phyloP scores from a whole-genome alignment of 352 stramenopile species.

The Globisporangium sylvaticum region DNA sequence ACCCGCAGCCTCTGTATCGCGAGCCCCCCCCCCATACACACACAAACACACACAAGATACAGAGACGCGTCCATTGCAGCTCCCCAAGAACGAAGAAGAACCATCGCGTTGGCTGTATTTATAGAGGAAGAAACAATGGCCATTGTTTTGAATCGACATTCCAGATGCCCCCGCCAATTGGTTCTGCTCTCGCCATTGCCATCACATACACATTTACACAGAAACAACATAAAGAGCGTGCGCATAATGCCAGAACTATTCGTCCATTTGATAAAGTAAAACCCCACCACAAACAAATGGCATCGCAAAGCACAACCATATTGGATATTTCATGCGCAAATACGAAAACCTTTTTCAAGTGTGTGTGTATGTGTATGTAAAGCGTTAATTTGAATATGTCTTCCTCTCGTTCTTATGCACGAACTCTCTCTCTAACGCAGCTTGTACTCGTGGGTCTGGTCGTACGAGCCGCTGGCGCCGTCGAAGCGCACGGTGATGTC shows the following conservation, averaged over 20 bases:
- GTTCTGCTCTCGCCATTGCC: neutral
- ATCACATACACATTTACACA: neutral
- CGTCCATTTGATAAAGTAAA: neutral
- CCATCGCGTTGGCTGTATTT: conserved; percentile 55
- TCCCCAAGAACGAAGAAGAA: conserved; percentile 8
- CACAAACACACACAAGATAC: neutral
- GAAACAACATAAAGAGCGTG: neutral
- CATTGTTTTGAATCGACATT: neutral
- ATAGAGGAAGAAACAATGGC: conserved; percentile 35
- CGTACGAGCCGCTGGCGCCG: conserved; percentile 60
- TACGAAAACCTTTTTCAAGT: neutral
- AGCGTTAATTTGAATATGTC: neutral
- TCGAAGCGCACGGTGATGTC: conserved; percentile 81
- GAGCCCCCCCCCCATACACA: neutral
- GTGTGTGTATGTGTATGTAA: neutral
- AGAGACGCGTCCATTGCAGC: neutral
- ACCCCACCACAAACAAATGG: neutral
- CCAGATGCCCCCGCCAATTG: neutral
- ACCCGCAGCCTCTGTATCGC: neutral
- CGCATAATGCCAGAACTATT: neutral
- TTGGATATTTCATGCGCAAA: neutral
- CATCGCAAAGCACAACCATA: neutral
- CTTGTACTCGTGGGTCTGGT: conserved; percentile 70
- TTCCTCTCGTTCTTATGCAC: neutral
- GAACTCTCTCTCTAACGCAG: conserved; percentile 52